A percentile compares a stretch with the other conserved stretches of the same genome.
phyloP scores from a whole-genome alignment of 78 protist genomes.

The Cyanophora paradoxa region DNA sequence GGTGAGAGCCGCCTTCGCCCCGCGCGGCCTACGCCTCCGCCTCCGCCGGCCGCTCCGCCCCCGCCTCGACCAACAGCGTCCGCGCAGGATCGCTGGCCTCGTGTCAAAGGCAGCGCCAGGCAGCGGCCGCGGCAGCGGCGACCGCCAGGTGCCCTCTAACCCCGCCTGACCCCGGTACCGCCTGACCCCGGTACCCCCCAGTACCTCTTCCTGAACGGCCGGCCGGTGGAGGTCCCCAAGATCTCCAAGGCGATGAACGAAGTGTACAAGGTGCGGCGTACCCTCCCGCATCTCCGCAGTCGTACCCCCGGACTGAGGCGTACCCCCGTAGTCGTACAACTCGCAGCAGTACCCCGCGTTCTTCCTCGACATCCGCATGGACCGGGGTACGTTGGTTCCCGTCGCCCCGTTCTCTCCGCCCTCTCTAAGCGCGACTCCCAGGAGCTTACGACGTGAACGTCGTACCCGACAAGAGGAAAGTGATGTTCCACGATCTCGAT shows the following conservation, averaged over 20 bases:
- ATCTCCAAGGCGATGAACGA: conserved; percentile 44
- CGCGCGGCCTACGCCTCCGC: no score
- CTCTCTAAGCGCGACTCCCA: no score
- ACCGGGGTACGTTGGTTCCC: no score
- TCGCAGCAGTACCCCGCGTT: conserved; percentile 41
- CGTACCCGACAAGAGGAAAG: conserved; percentile 87
- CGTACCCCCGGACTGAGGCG: no score
- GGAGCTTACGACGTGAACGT: conserved; percentile 80
- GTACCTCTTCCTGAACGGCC: conserved; percentile 59
- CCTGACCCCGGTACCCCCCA: conserved; percentile 63
- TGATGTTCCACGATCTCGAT: conserved; percentile 54
- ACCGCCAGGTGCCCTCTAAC: neutral
- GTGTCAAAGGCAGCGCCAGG: conserved; percentile 1
- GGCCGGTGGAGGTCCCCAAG: conserved; percentile 72
- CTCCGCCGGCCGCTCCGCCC: neutral
- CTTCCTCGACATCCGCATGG: neutral
- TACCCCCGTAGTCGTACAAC: no score
- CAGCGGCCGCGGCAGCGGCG: conserved; percentile 1
- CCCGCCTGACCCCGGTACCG: no score
- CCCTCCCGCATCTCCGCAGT: no score
- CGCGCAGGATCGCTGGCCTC: neutral
- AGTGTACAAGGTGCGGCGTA: conserved; percentile 40
- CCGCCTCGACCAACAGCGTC: no score
- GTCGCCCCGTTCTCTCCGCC: no score
- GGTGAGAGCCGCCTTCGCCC: no score